Base-by-base conservation (phyloP, 495 filamentous ascomycete species). In the Hypoxylon subgilvum region DNA sequence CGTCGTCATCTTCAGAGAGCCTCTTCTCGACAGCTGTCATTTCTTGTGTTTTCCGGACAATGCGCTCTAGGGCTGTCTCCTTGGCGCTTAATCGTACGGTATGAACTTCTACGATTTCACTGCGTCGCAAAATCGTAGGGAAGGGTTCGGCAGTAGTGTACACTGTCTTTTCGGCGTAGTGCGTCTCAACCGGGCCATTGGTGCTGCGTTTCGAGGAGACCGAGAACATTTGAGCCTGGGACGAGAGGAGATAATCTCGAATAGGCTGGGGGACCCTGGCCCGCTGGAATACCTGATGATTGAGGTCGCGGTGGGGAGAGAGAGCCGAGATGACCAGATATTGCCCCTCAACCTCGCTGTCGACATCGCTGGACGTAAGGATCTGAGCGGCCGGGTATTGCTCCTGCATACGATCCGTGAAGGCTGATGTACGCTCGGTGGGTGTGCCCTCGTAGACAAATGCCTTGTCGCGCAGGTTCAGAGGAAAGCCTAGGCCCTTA, bases 331-430 rank as follows among this genome's bases (percentile, higher is more conserved):
- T 87, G 41, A 92, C 88, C 16, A 98, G 73, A 74, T 87, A 97
- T 72, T 99, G 94, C 21, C 95, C 94, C 76, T 99, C 95, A 13
- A 78, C 68, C 67, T 94, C 89, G 27, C 65, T 70, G 35, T 93
- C 86, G 8, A 87, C 79, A 14, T 88, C 83, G 6, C 84, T 84
- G 41, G 83, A 81, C 3, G 83, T 82, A 40, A 94, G 74, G 52
- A 97, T 87, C 71, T 92, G 89, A 1, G 95, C 95, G 2, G 86
- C 78, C 5, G 94, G 94, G 65, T 97, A 90, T 66, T 92, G 87
- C 73, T 91, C 86, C 62, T 94, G 91, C 84, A 97, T 88, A 34
- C 90, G 87, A 71, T 99, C 93, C 17, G 90, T 89, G 69, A 99
- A 97, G 6, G 83, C 84, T 2, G 86, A 81, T 50, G 89, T 84